Evolutionary conservation across 1,139 yeast species (phyloP).

Genomic region (Taphrina betulina): DNA sequence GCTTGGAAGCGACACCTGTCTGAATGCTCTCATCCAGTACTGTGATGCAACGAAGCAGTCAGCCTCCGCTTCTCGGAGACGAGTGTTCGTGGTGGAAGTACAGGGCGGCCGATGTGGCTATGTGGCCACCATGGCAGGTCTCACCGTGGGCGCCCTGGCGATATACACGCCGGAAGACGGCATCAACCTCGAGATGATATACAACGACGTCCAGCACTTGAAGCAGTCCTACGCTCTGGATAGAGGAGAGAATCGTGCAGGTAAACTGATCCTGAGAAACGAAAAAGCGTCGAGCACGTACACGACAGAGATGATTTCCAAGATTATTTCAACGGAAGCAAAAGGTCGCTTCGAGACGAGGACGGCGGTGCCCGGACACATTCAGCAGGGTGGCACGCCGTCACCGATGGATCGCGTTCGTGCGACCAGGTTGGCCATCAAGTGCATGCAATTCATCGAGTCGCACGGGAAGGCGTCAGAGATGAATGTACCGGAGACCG

Average conservation of each 20-base stretch:
- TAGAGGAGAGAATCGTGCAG: slow-evolving; percentile 79
- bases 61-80: slow-evolving; percentile 89
- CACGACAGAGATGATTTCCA: slow-evolving; percentile 76
- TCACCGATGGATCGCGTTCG: slow-evolving; percentile 92
- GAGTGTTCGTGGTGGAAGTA: slow-evolving; percentile 93
- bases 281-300: slow-evolving; percentile 81
- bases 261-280: slow-evolving; percentile 80
- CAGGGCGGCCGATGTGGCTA: slow-evolving; percentile 97
- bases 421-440: slow-evolving; percentile 85
- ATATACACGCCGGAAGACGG: slow-evolving; percentile 92
- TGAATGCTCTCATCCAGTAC: slow-evolving; percentile 83
- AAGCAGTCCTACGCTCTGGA: slow-evolving; percentile 68
- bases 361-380: slow-evolving; percentile 97
- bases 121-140: slow-evolving; percentile 83
- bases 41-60: slow-evolving; percentile 95
- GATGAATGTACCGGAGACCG: slow-evolving; percentile 50
- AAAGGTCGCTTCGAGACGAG: slow-evolving; percentile 79
- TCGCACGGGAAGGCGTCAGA: slow-evolving; percentile 40
- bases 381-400: slow-evolving; percentile 96
- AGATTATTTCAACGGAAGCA: slow-evolving; percentile 76
- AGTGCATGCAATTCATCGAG: slow-evolving; percentile 83
- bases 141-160: slow-evolving; percentile 89
- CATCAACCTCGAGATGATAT: slow-evolving; percentile 67
- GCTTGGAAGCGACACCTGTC: slow-evolving; percentile 88
- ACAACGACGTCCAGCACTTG: slow-evolving; percentile 71